Base-by-base conservation (phyloP, 1,139 yeast genomes). In the Sugiyamaella neomexicana region DNA sequence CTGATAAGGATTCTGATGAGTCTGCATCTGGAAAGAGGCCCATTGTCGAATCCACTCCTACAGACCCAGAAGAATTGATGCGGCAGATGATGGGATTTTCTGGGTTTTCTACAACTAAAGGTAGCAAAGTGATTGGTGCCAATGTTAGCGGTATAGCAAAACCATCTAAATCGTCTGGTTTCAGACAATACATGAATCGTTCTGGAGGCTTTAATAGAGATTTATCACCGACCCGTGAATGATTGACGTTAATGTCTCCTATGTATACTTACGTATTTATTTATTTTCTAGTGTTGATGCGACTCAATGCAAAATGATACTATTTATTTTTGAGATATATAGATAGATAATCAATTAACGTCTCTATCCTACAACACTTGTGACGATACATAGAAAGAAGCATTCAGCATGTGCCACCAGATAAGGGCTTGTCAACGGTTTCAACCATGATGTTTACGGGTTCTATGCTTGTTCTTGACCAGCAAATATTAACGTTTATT, bases 161-260 rank as follows among this genome's bases (percentile, higher is more conserved):
- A 58, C 74, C 75, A 43, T 74, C 74, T 54, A 55, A 60, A 47
- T 73, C 74, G 50, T 70, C 81, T 1, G 77, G 76, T 46, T 83
- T 80, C 65, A 75, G 89, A 56, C 89, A 84, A 69, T 85, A 84
- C 61, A 83, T 85, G 84, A 83, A 84, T 65, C 72, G 88, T 42
- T 73, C 69, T 8, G 80, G 80, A 55, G 87, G 87, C 0, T 83
- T 81, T 67, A 83, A 82, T 62, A 71, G 88, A 54, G 79, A 82
- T 1, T 66, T 83, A 50, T 82, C 86, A 12, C 86, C 86, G 0
- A 61, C 64, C 40, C 61, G 62, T 2, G 58, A 52, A 12, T 56
- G 52, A 39, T 23, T 20, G 38, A n/a, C 4, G 16, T n/a, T 16
- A 34, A 7, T 7, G 38, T 6, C 8, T 10, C 5, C 16, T 7